Evolutionary conservation across 1,284 basidiomycete genomes (phyloP).

Genomic region (Moesziomyces sp.): DNA sequence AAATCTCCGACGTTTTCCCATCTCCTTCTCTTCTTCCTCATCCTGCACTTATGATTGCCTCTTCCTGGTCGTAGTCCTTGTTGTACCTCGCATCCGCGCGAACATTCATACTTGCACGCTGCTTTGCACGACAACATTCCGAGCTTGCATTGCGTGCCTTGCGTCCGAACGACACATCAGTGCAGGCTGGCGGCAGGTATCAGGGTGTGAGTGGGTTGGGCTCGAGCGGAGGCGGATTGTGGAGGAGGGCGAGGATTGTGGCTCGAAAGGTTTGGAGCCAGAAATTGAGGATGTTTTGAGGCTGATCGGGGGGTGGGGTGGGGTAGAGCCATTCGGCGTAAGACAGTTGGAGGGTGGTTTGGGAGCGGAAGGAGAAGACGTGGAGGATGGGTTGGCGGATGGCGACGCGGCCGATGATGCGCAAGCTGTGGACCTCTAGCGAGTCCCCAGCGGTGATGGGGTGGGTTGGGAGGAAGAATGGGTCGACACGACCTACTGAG

Average conservation of each 20-base stretch:
- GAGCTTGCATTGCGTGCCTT: too few species aligned
- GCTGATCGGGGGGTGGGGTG: neutral
- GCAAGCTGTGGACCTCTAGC: slow-evolving; percentile 10
- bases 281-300: slow-evolving; percentile 21
- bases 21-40: too few species aligned
- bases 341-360: slow-evolving; percentile 24
- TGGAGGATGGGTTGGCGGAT: slow-evolving; percentile 46
- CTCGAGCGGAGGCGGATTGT: neutral
- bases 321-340: slow-evolving; percentile 40
- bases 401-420: slow-evolving; percentile 20
- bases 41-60: too few species aligned
- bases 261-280: slow-evolving; percentile 26
- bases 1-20: neutral
- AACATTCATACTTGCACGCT: too few species aligned
- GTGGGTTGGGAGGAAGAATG: slow-evolving; percentile 7
- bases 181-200: neutral
- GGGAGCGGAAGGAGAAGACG: slow-evolving; percentile 15
- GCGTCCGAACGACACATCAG: too few species aligned
- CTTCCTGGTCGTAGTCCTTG: too few species aligned
- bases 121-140: too few species aligned
- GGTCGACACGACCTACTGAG: slow-evolving; percentile 25
- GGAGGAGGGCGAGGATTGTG: slow-evolving; percentile 20
- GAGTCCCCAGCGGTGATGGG: slow-evolving; percentile 1
- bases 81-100: too few species aligned
- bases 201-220: neutral